These are phyloP conservation scores for Circinella umbellata DNA, from an alignment of 371 early-diverging fungal species.

Conservation along the genomic window DNA sequence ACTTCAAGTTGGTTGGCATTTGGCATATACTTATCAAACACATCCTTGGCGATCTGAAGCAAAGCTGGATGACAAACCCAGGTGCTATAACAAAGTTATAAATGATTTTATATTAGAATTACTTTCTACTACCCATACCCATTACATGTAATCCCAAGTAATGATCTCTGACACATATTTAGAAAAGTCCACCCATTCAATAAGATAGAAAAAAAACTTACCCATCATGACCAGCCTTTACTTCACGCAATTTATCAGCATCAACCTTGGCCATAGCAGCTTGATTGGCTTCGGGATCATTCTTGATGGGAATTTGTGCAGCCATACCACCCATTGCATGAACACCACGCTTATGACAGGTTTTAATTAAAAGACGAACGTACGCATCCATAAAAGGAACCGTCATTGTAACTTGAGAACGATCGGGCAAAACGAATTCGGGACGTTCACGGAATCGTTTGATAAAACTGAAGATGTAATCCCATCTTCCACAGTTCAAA, in stretches of 20 bases:
- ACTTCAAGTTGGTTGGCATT: conserved; percentile 93
- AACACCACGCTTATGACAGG: conserved; percentile 95
- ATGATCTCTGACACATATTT: neutral
- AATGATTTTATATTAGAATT: too few relatives aligned
- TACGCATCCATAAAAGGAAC: conserved; percentile 96
- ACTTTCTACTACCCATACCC: too few relatives aligned
- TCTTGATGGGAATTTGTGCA: conserved; percentile 96
- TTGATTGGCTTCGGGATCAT: conserved; percentile 82
- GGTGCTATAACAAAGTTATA: conserved; percentile 71
- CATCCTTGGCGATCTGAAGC: conserved; percentile 83
- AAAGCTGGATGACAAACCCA: conserved; percentile 99
- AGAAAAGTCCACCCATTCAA: neutral
- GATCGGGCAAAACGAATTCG: conserved; percentile 86
- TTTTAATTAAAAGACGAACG: conserved; percentile 87
- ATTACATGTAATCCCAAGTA: too few relatives aligned
- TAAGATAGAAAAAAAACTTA: neutral
- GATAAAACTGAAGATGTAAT: conserved; percentile 94
- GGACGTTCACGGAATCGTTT: conserved; percentile 90
- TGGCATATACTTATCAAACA: conserved; percentile 95
- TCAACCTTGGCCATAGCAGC: conserved; percentile 90
- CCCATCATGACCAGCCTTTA: conserved; percentile 92
- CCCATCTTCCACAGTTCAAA: conserved; percentile 98
- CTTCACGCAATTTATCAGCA: conserved; percentile 92
- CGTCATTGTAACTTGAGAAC: conserved; percentile 89
- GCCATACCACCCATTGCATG: conserved; percentile 99